These are phyloP conservation scores for Balakata baccata DNA, from an alignment of 345 rosid species.

Conservation along the genomic window DNA sequence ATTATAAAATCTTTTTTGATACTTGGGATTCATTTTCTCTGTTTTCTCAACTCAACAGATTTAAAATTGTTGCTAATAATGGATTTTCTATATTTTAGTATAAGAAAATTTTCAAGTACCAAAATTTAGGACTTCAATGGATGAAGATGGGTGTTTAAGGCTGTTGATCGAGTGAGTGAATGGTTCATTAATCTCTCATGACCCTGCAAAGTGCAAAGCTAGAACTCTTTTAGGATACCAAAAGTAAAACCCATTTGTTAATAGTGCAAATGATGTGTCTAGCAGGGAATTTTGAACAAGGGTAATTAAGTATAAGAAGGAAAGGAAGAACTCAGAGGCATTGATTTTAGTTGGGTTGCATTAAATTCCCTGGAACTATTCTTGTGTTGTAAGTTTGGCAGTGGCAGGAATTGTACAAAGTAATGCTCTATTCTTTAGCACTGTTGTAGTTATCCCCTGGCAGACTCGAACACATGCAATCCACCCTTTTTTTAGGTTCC, in stretches of 20 bases:
- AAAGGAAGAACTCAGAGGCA: neutral
- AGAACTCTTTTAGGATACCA: neutral
- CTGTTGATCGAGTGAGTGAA: no score
- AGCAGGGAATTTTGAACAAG: no score
- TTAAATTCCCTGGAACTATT: constrained; percentile 34
- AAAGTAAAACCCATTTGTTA: no score
- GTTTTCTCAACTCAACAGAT: no score
- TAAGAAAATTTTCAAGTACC: no score
- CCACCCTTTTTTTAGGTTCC: constrained; percentile 25
- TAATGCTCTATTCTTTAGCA: constrained; percentile 23
- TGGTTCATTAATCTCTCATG: neutral
- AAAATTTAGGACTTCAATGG: no score
- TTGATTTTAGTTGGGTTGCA: constrained; percentile 19
- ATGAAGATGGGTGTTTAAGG: no score
- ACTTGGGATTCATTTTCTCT: no score
- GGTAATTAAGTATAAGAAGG: neutral
- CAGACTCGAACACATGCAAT: constrained; percentile 44
- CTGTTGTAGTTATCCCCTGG: constrained; percentile 22
- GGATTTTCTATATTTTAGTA: no score
- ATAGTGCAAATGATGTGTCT: no score
- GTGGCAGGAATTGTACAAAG: constrained; percentile 32
- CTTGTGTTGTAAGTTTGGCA: constrained; percentile 34
- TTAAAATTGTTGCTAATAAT: no score
- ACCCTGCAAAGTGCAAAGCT: neutral
- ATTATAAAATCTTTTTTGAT: no score